Evolutionary conservation across 805 yeast species (phyloP).

Genomic region (Candida maris): DNA sequence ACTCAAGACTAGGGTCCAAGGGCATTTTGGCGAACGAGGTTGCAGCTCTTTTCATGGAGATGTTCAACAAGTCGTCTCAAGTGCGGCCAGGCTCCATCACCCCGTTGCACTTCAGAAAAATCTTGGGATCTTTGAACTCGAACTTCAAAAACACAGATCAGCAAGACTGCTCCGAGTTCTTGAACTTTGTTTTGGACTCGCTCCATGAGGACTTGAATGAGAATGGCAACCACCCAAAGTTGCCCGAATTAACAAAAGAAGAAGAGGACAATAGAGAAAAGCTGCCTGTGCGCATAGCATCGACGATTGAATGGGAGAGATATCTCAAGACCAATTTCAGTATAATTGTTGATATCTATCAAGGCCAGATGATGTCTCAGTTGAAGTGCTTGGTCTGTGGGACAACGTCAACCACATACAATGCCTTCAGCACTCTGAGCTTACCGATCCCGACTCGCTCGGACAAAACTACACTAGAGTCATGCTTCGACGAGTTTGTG

Average conservation of each 20-base stretch:
- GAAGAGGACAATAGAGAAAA: conserved; percentile 73
- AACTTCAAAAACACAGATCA: conserved; percentile 68
- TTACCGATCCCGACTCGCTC: conserved; percentile 65
- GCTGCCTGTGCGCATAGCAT: conserved; percentile 73
- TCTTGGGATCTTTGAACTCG: conserved; percentile 62
- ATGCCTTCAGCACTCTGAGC: conserved; percentile 73
- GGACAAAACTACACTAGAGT: conserved; percentile 38
- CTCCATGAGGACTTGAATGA: conserved; percentile 81
- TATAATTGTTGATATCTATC: conserved; percentile 73
- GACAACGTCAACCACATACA: conserved; percentile 79
- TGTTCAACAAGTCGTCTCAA: conserved; percentile 41
- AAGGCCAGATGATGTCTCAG: conserved; percentile 85
- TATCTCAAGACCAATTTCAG: conserved; percentile 77
- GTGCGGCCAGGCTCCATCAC: conserved; percentile 37
- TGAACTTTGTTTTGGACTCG: conserved; percentile 69
- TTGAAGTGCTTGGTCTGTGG: conserved; percentile 70
- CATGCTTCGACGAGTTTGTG: conserved; percentile 76
- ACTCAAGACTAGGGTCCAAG: conserved; percentile 73
- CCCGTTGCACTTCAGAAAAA: conserved; percentile 62
- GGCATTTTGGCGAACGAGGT: conserved; percentile 74
- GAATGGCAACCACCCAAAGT: conserved; percentile 51
- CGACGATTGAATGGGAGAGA: conserved; percentile 90
- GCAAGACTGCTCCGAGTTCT: conserved; percentile 83
- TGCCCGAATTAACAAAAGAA: conserved; percentile 58
- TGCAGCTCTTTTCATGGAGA: conserved; percentile 52